These are phyloP conservation scores for Stemphylium beticola DNA, from an alignment of 2,329 filamentous ascomycete species.

Conservation along the genomic window DNA sequence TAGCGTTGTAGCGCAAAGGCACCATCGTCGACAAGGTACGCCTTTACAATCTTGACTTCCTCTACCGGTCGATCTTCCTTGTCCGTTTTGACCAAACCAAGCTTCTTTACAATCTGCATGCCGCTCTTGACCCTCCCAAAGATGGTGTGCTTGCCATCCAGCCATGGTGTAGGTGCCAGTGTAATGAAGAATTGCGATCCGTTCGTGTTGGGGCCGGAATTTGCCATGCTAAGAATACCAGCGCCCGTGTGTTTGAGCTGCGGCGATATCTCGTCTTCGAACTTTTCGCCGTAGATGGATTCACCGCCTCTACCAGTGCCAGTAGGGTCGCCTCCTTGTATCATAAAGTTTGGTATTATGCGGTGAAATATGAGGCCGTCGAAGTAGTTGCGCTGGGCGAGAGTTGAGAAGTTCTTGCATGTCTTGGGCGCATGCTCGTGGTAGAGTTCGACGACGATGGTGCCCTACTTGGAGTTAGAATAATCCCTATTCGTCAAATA, in stretches of 20 bases:
- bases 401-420: constrained; percentile 84
- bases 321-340: constrained; percentile 92
- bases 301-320: constrained; percentile 88
- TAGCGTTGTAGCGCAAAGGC: constrained; percentile 48
- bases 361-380: constrained; percentile 86
- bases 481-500: accelerated
- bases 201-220: constrained; percentile 90
- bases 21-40: constrained; percentile 70
- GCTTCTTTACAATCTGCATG: constrained; percentile 80
- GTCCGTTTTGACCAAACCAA: constrained; percentile 87
- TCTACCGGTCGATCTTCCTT: constrained; percentile 80
- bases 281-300: constrained; percentile 91
- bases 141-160: constrained; percentile 96
- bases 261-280: constrained; percentile 86
- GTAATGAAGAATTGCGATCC: constrained; percentile 97
- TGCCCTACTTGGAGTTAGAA: constrained; percentile 64
- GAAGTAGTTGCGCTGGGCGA: constrained; percentile 86
- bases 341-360: constrained; percentile 95
- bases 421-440: constrained; percentile 85
- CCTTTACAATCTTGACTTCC: constrained; percentile 79
- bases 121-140: constrained; percentile 90
- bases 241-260: constrained; percentile 89
- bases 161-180: constrained; percentile 90
- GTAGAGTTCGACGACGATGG: constrained; percentile 89
- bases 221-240: constrained; percentile 95